A percentile compares a stretch with the other conserved stretches of the same genome.
These are phyloP conservation scores for Talaromyces nanjingensis DNA, from an alignment of 495 filamentous ascomycete genomes.

Conservation along the genomic window DNA sequence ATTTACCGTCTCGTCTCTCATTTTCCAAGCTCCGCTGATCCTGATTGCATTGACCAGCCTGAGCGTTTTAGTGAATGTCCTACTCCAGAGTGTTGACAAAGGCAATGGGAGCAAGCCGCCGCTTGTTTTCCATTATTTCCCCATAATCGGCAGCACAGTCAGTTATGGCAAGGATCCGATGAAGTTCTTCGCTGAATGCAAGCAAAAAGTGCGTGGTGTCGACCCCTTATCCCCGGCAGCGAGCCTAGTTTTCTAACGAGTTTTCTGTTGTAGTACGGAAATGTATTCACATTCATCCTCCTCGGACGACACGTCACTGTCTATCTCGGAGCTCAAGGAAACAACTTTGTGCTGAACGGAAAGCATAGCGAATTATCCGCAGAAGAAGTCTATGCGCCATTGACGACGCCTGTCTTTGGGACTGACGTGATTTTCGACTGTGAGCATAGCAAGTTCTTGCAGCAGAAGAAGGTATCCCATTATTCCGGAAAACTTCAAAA, in stretches of 20 bases:
- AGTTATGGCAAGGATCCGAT: constrained; percentile 60
- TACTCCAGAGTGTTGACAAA: constrained; percentile 63
- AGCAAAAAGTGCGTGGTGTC: constrained; percentile 39
- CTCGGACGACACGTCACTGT: constrained; percentile 59
- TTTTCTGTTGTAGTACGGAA: constrained; percentile 43
- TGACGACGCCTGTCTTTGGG: constrained; percentile 59
- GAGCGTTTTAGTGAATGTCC: constrained; percentile 47
- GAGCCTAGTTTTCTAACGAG: not conserved
- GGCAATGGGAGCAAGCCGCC: constrained; percentile 52
- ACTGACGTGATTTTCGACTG: constrained; percentile 60
- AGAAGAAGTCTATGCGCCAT: constrained; percentile 55
- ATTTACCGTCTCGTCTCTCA: not conserved
- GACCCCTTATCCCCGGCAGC: not conserved
- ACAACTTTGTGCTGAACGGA: constrained; percentile 58
- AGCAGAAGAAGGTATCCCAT: constrained; percentile 66
- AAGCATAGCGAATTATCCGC: constrained; percentile 56
- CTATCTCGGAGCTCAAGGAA: constrained; percentile 54
- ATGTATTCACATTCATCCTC: constrained; percentile 59
- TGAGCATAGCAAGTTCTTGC: constrained; percentile 60
- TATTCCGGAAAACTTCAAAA: too few species aligned
- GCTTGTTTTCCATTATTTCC: constrained; percentile 59
- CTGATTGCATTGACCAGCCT: constrained; percentile 15
- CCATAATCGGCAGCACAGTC: constrained; percentile 56
- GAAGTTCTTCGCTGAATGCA: constrained; percentile 51
- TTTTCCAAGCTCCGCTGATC: not conserved